phyloP scores from a whole-genome alignment of 331 rosid genomes.

The Dryas integrifolia region DNA sequence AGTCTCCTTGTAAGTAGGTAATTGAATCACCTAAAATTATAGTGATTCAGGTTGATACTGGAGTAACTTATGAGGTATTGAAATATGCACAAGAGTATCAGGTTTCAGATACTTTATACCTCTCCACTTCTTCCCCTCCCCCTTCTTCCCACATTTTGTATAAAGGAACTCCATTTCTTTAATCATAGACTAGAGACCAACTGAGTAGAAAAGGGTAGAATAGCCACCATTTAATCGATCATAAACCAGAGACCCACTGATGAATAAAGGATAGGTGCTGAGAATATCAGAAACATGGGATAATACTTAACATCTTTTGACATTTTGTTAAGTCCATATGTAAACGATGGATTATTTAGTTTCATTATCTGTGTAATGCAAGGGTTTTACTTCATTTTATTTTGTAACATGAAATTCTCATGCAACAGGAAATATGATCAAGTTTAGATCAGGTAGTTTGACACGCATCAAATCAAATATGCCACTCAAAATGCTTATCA shows the following conservation, averaged over 20 bases:
- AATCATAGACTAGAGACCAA: too few species aligned
- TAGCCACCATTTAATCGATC: neutral
- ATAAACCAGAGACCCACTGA: neutral
- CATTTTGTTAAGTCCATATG: neutral
- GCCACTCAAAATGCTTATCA: conserved; percentile 82
- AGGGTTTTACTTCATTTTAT: conserved; percentile 10
- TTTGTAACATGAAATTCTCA: conserved; percentile 21
- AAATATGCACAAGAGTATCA: neutral
- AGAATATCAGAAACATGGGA: neutral
- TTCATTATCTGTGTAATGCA: conserved; percentile 4
- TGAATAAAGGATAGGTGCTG: neutral
- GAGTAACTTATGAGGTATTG: neutral
- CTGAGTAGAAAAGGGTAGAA: too few species aligned
- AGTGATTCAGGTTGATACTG: neutral
- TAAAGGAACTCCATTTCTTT: neutral
- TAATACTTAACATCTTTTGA: neutral
- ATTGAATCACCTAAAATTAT: neutral
- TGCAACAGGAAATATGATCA: conserved; percentile 83
- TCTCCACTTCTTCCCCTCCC: too few species aligned
- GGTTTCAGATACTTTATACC: neutral
- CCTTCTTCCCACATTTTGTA: neutral
- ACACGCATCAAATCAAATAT: conserved; percentile 52
- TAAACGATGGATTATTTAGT: neutral
- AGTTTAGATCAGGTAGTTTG: conserved; percentile 76
- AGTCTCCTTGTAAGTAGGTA: neutral